These are phyloP conservation scores for Orychophragmus violaceus DNA, from an alignment of 345 rosid genomes.

Conservation along the genomic window DNA sequence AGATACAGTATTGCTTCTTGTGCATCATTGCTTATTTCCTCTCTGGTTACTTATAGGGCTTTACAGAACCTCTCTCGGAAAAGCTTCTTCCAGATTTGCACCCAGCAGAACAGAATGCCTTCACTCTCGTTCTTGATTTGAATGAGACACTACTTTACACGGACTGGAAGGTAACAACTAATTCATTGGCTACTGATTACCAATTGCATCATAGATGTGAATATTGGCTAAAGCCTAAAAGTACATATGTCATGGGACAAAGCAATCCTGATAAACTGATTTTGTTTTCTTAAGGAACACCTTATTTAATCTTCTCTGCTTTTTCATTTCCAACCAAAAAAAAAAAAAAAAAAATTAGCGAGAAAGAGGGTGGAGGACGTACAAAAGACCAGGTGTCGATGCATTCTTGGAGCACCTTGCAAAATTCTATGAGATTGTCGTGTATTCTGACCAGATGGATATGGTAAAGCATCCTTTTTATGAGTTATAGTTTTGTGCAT, in stretches of 20 bases:
- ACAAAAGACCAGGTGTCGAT: constrained; percentile 96
- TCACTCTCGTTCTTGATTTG: too few relatives aligned
- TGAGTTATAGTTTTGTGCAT: background rate
- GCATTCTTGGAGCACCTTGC: constrained; percentile 89
- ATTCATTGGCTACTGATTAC: background rate
- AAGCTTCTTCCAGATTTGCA: constrained; percentile 98
- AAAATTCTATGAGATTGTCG: constrained; percentile 74
- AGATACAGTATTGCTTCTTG: background rate
- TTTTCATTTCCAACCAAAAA: background rate
- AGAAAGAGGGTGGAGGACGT: constrained; percentile 99
- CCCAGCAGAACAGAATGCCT: constrained; percentile 73
- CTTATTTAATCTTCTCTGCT: background rate
- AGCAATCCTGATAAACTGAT: background rate
- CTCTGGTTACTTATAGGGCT: constrained; percentile 42
- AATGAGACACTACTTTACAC: too few relatives aligned
- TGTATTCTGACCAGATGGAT: constrained; percentile 74
- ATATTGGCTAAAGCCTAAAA: background rate
- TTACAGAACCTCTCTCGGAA: constrained; percentile 85
- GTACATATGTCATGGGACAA: background rate
- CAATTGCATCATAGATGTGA: background rate
- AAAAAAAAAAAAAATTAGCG: constrained; percentile 41
- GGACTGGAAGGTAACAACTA: constrained; percentile 86
- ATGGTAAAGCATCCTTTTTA: constrained; percentile 45
- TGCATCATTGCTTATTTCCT: background rate
- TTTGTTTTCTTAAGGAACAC: too few relatives aligned